phyloP scores from a whole-genome alignment of 176 grass and related monocot genomes.

The Rhipidocladum racemiflorum region DNA sequence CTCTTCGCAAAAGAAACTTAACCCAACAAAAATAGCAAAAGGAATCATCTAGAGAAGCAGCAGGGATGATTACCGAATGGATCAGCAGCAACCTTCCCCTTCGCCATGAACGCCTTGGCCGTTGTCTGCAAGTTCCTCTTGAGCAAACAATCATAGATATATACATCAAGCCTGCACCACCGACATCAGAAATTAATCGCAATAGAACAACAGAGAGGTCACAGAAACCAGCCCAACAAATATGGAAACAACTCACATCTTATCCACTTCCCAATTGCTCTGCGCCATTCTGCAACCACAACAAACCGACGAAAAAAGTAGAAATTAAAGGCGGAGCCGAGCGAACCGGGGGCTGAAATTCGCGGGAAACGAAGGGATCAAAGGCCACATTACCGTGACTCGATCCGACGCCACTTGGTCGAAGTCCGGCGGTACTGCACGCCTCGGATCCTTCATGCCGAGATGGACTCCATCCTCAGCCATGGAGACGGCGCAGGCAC shows the following conservation, averaged over 20 bases:
- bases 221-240: background rate
- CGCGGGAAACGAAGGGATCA: conserved; percentile 30
- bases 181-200: conserved; percentile 24
- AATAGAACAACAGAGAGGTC: background rate
- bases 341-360: conserved; percentile 5
- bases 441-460: no score
- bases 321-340: conserved; percentile 8
- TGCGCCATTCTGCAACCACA: conserved; percentile 68
- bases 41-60: background rate
- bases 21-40: background rate
- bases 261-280: conserved; percentile 98
- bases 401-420: no score
- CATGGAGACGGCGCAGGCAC: no score
- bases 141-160: conserved; percentile 90
- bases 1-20: background rate
- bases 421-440: no score
- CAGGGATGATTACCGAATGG: conserved; percentile 73
- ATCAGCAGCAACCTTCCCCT: conserved; percentile 92
- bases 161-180: conserved; percentile 87
- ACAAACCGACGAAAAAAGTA: background rate
- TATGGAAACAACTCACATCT: conserved; percentile 60
- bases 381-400: conserved; percentile 79
- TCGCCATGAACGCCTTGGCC: conserved; percentile 90
- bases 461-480: no score
- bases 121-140: conserved; percentile 93